These are phyloP conservation scores for Sphaceloma murrayae DNA, from an alignment of 2,329 filamentous ascomycete species.

Conservation along the genomic window DNA sequence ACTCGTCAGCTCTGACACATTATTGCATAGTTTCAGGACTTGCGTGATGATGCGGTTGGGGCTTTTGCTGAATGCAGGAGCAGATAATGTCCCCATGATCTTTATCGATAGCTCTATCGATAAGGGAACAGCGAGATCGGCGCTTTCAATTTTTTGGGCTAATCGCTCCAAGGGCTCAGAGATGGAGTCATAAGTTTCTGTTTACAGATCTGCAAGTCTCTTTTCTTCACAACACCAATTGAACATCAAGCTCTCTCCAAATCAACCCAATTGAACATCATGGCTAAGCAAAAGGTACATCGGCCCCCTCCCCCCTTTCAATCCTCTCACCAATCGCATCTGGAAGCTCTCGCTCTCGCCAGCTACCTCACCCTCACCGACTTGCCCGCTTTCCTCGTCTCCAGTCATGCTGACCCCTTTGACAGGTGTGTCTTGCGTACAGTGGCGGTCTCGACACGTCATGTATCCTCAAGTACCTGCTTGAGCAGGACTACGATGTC, in stretches of 20 bases:
- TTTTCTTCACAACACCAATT: constrained; percentile 2
- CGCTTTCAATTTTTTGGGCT: neutral
- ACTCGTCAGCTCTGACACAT: no score
- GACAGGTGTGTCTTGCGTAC: constrained; percentile 40
- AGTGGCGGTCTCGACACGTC: constrained; percentile 51
- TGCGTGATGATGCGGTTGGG: no score
- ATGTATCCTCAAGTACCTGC: constrained; percentile 42
- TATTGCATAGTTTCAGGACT: no score
- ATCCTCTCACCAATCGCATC: neutral
- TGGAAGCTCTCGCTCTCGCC: neutral
- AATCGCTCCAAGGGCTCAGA: neutral
- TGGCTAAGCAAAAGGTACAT: constrained; percentile 19
- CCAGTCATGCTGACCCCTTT: neutral
- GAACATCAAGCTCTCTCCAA: neutral
- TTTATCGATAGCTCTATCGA: neutral
- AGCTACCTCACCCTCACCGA: neutral
- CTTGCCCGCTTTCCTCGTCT: neutral
- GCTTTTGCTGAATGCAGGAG: no score
- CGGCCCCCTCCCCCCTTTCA: no score
- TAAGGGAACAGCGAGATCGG: neutral
- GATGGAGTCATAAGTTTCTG: constrained; percentile 9
- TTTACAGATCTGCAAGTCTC: neutral
- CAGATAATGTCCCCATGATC: no score
- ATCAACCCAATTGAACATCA: constrained; percentile 10
- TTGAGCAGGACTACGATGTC: constrained; percentile 51